Evolutionary conservation across 768 basidiomycete species (phyloP).

Genomic region (Dentipellis fragilis): DNA sequence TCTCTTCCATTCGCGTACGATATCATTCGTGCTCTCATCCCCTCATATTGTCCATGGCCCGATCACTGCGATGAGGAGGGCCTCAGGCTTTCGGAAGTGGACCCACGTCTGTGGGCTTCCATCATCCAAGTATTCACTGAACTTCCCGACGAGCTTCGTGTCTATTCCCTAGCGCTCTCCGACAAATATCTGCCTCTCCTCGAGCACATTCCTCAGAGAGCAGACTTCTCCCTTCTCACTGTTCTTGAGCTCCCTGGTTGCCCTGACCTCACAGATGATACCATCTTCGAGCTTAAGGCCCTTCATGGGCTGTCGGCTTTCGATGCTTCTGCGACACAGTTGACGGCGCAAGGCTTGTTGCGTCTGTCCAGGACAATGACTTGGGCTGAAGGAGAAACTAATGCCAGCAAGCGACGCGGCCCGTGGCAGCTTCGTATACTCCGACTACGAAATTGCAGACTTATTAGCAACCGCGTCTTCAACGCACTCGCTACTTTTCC

Average conservation of each 20-base stretch:
- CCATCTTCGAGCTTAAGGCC: constrained; percentile 35
- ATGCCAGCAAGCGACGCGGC: constrained; percentile 12
- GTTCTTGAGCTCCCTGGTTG: constrained; percentile 51
- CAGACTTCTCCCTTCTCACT: constrained; percentile 54
- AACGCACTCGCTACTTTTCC: constrained; percentile 7
- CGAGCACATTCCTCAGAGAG: constrained; percentile 43
- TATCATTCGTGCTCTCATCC: constrained; percentile 33
- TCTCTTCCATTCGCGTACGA: constrained; percentile 17
- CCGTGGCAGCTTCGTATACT: constrained; percentile 16
- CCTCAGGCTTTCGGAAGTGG: constrained; percentile 20
- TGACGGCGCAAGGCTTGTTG: constrained; percentile 45
- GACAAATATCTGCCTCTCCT: constrained; percentile 46
- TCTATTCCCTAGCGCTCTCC: constrained; percentile 40
- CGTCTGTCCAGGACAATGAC: constrained; percentile 40
- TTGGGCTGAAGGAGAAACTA: constrained; percentile 22
- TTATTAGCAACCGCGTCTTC: constrained; percentile 7
- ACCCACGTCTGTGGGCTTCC: constrained; percentile 55
- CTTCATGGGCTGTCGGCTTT: constrained; percentile 51
- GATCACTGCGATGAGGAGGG: not conserved
- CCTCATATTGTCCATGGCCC: constrained; percentile 12
- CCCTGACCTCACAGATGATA: constrained; percentile 46
- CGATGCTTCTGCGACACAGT: constrained; percentile 45
- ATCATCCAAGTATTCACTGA: constrained; percentile 48
- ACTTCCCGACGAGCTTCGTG: constrained; percentile 34
- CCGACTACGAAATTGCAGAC: constrained; percentile 9